These are phyloP conservation scores for Magnolia kwangsiensis DNA, from an alignment of 164 flowering plant species.

Conservation along the genomic window DNA sequence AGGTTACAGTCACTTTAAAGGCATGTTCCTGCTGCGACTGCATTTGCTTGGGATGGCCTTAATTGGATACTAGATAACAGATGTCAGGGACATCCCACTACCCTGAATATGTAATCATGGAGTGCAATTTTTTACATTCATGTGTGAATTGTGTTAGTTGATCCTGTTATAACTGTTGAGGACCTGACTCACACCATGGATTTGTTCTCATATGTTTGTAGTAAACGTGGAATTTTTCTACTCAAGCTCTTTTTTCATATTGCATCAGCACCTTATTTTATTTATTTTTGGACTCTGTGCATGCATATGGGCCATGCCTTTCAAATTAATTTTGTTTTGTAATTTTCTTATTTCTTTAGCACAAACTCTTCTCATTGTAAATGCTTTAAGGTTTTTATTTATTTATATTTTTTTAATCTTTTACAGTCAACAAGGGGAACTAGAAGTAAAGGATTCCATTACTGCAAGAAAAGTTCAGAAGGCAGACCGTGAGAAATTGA, in stretches of 20 bases:
- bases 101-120: background rate
- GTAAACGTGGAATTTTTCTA: background rate
- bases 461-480: slow-evolving; percentile 82
- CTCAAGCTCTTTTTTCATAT: background rate
- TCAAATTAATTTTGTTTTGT: background rate
- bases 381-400: background rate
- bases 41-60: background rate
- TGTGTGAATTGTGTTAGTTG: background rate
- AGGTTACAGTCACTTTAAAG: background rate
- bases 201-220: background rate
- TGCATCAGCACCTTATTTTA: background rate
- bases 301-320: background rate
- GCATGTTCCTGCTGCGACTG: background rate
- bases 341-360: background rate
- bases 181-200: background rate
- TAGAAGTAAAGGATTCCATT: slow-evolving; percentile 44
- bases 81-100: background rate
- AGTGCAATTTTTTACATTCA: background rate
- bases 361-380: background rate
- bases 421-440: slow-evolving; percentile 41
- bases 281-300: background rate
- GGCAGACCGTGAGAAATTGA: slow-evolving; percentile 88
- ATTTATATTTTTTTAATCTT: background rate
- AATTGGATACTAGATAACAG: background rate
- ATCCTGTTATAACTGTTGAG: background rate